Evolutionary conservation across 2,329 filamentous ascomycete genomes (phyloP).

Genomic region (Chaetomiaceae sp.): DNA sequence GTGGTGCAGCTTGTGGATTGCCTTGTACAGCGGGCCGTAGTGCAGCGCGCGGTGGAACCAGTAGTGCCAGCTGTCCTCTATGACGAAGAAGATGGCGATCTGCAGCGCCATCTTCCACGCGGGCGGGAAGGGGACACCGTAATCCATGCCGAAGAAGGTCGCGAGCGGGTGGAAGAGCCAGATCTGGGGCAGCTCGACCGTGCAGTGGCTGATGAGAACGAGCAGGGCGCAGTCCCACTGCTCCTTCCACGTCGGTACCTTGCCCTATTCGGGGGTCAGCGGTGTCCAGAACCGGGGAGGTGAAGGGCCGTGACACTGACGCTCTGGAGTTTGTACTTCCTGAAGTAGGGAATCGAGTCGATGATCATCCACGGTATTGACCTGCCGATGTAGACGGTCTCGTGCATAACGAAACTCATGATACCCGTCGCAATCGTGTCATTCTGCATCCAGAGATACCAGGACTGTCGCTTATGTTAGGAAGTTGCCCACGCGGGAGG

Average conservation of each 20-base stretch:
- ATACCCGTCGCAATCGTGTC: slow-evolving; percentile 94
- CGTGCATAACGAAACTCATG: slow-evolving; percentile 95
- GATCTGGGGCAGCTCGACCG: slow-evolving; percentile 95
- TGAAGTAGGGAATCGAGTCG: slow-evolving; percentile 79
- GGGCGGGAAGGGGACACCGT: slow-evolving; percentile 82
- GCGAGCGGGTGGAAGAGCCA: slow-evolving; percentile 99
- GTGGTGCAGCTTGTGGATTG: slow-evolving; percentile 98
- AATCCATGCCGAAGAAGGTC: slow-evolving; percentile 83
- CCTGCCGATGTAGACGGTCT: slow-evolving; percentile 89
- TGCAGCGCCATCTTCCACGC: slow-evolving; percentile 83
- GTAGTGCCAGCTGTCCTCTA: slow-evolving; percentile 98
- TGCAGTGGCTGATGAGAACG: slow-evolving; percentile 92
- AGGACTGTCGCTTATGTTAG: slow-evolving; percentile 46
- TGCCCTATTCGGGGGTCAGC: slow-evolving; percentile 42
- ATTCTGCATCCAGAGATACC: slow-evolving; percentile 98
- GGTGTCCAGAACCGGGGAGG: neutral
- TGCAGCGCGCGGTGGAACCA: slow-evolving; percentile 91
- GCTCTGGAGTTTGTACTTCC: slow-evolving; percentile 90
- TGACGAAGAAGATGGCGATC: slow-evolving; percentile 86
- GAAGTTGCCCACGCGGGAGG: slow-evolving; percentile 14
- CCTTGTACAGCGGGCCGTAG: slow-evolving; percentile 91
- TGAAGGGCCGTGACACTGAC: slow-evolving; percentile 40
- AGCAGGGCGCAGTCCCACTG: slow-evolving; percentile 92
- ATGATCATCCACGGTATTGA: slow-evolving; percentile 88
- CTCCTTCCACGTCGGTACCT: slow-evolving; percentile 86